phyloP scores from a whole-genome alignment of 2,329 filamentous ascomycete genomes.

The Ceratocystis harringtonii region DNA sequence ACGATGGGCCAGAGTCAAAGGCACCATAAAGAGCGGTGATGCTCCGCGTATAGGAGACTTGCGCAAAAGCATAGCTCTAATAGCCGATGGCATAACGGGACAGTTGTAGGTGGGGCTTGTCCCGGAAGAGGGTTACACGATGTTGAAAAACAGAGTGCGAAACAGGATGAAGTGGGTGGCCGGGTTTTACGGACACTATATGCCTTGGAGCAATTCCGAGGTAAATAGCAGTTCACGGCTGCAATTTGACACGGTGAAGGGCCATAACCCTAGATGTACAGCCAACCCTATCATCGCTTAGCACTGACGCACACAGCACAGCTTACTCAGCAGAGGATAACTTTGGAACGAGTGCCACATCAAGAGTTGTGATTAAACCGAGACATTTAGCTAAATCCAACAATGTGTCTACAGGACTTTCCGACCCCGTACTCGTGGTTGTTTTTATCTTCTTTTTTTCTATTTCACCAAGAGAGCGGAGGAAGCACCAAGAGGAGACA shows the following conservation, averaged over 20 bases:
- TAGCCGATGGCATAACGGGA: neutral
- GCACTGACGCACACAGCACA: no score
- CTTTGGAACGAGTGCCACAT: no score
- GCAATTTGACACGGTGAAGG: neutral
- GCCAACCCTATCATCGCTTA: no score
- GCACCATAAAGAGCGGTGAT: neutral
- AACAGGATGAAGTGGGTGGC: neutral
- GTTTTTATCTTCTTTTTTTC: no score
- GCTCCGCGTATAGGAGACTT: neutral
- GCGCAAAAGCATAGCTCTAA: neutral
- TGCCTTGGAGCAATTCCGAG: neutral
- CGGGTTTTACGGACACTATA: neutral
- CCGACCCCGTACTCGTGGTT: no score
- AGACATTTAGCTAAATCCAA: no score
- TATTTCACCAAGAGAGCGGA: neutral
- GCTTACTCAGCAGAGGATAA: no score
- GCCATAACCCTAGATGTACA: no score
- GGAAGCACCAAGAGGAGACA: neutral
- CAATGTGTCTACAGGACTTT: no score
- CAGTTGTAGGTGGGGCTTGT: neutral
- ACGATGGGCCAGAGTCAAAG: neutral
- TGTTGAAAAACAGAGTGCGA: neutral
- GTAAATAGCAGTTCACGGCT: neutral
- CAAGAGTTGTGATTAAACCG: no score
- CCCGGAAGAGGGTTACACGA: neutral